Base-by-base conservation (phyloP, 331 rosid genomes). In the Cydonia oblonga region DNA sequence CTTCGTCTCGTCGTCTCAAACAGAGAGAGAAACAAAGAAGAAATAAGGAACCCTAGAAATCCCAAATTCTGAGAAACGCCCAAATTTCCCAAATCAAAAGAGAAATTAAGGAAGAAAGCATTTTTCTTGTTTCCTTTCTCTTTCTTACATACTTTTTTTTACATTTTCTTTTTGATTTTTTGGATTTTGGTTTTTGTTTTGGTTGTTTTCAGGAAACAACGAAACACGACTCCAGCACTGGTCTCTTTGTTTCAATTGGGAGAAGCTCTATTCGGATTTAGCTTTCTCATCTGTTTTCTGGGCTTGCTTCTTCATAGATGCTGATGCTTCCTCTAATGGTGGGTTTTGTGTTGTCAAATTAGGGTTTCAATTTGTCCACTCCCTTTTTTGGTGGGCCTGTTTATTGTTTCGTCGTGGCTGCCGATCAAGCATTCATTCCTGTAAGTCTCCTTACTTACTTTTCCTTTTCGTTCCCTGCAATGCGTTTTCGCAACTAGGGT, bases 311-410 rank as follows among this genome's bases (percentile, higher is more conserved):
- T 71, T 69, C 15, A 59, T 68, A 78, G 70, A 24, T 35, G 72
- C 66, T 57, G 77, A 6, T 56, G 29, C 62, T 73, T 71, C 53
- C 80, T 70, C 86, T 76, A 74, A 83, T 74, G 77, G 68, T 73
- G 58, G 69, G 52, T 82, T 79, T 82, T 78, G 62, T 81, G 59
- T 72, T 76, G 70, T 86, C 80, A 75, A 84, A 78, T 83, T 90
- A 86, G 93, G 96, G 96, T 90, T 90, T 86, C 84, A 51, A 64
- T 75, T 38, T 68, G 63, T 10, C 23, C 64, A 28, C 76, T 49
- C 54, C 22, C 58, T 13, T 42, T 25, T 26, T 29, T 68, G 28
- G 51, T 49, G 22, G n/a, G 54, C 44, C 30, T 29, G n/a, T 46
- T 25, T 59, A 29, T 81, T 2, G 69, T 44, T 23, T 40, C 13